Evolutionary conservation across 2,329 filamentous ascomycete genomes (phyloP).

Genomic region (Exophiala sp.): DNA sequence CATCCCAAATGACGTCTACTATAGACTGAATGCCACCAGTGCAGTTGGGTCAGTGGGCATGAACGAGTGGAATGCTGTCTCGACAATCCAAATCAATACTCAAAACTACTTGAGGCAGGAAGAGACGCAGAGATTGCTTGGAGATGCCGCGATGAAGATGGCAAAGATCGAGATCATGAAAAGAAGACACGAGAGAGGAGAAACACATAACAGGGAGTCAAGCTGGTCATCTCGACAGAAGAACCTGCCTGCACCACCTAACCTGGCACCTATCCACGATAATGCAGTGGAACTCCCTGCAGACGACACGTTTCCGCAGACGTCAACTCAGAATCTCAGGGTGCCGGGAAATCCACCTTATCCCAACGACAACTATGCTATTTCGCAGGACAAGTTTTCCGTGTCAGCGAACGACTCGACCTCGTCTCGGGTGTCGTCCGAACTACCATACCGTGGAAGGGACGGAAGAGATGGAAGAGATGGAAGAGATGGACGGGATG

Average conservation of each 20-base stretch:
- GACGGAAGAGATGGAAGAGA: too few species aligned
- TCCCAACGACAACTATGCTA: slow-evolving; percentile 36
- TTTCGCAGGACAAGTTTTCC: slow-evolving; percentile 66
- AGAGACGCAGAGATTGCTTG: slow-evolving; percentile 72
- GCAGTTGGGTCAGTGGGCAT: slow-evolving; percentile 75
- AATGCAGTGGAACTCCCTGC: slow-evolving; percentile 59
- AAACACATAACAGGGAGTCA: slow-evolving; percentile 32
- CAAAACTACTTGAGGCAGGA: slow-evolving; percentile 73
- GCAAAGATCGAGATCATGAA: slow-evolving; percentile 79
- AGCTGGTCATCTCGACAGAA: slow-evolving; percentile 30
- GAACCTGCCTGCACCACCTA: slow-evolving; percentile 31
- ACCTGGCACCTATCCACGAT: slow-evolving; percentile 43
- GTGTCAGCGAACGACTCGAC: slow-evolving; percentile 59
- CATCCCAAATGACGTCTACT: slow-evolving; percentile 87
- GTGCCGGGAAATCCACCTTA: slow-evolving; percentile 37
- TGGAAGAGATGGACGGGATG: slow-evolving; percentile 34
- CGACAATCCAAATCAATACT: slow-evolving; percentile 91
- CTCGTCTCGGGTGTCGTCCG: slow-evolving; percentile 22
- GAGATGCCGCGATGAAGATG: slow-evolving; percentile 73
- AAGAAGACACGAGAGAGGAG: slow-evolving; percentile 55
- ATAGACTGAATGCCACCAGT: slow-evolving; percentile 90
- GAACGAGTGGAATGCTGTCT: slow-evolving; percentile 95
- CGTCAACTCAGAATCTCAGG: slow-evolving; percentile 28
- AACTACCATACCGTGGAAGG: slow-evolving; percentile 32
- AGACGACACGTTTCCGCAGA: slow-evolving; percentile 41